A percentile compares a stretch with the other conserved stretches of the same genome.
Evolutionary conservation across 495 filamentous ascomycete genomes (phyloP).

Genomic region (Annulohypoxylon moriforme): DNA sequence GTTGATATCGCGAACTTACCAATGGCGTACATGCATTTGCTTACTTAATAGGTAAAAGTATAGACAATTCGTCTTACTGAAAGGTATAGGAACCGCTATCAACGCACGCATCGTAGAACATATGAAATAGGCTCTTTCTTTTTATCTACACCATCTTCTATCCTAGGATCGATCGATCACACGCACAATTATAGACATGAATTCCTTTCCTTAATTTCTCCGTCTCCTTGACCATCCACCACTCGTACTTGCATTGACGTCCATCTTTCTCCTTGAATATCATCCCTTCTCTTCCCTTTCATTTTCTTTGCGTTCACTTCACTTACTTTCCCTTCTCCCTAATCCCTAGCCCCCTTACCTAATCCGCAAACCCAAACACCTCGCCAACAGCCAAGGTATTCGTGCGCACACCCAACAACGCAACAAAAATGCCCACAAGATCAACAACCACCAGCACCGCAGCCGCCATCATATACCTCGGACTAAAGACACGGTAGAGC

Average conservation of each 20-base stretch:
- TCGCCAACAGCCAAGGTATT: conserved; percentile 83
- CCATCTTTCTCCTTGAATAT: not conserved
- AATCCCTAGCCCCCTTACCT: not conserved
- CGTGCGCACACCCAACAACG: conserved; percentile 74
- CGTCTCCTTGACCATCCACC: not conserved
- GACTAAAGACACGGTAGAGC: conserved; percentile 95
- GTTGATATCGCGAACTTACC: not conserved
- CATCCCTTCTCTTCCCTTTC: not conserved
- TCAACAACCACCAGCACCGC: conserved; percentile 79
- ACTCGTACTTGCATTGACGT: not conserved
- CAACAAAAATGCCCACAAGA: conserved; percentile 73
- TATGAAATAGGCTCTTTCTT: not conserved
- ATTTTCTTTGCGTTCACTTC: not conserved
- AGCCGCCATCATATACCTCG: conserved; percentile 87
- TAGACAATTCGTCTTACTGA: not conserved
- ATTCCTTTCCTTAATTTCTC: not conserved
- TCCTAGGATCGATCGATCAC: not conserved
- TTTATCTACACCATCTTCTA: not conserved
- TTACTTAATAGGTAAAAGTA: too few relatives aligned
- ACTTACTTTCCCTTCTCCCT: too few relatives aligned
- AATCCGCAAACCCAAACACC: conserved; percentile 84
- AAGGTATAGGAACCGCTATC: not conserved
- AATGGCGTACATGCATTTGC: not conserved
- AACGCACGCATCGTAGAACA: not conserved
- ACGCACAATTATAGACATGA: not conserved